phyloP scores from a whole-genome alignment of 1,139 yeast species.

The Lodderomyces metapsilosis region DNA sequence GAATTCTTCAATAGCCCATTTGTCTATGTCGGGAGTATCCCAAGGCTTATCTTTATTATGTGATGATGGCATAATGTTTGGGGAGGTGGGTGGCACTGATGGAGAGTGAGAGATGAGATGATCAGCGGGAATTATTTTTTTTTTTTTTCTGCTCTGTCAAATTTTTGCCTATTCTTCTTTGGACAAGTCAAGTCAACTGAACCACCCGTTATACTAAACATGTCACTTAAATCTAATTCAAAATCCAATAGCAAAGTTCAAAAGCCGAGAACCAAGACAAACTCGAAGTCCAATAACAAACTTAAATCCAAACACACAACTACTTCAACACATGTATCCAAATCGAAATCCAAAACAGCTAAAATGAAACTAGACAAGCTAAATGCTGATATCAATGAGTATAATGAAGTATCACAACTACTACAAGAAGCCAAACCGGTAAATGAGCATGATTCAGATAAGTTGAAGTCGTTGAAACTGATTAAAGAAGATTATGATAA shows the following conservation, averaged over 20 bases:
- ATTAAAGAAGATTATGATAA: constrained; percentile 43
- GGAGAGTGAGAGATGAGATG: constrained; percentile 13
- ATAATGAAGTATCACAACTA: constrained; percentile 34
- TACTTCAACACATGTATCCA: constrained; percentile 15
- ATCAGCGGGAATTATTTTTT: constrained; percentile 2
- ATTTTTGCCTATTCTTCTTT: background rate
- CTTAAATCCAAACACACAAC: background rate
- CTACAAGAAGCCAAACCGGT: constrained; percentile 11
- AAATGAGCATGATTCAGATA: constrained; percentile 11
- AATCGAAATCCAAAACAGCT: constrained; percentile 31
- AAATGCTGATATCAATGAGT: constrained; percentile 37
- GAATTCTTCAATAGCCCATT: constrained; percentile 90
- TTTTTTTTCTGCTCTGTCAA: background rate
- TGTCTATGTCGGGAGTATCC: constrained; percentile 95
- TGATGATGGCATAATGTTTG: constrained; percentile 70
- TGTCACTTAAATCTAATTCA: background rate
- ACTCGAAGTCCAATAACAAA: constrained; percentile 5
- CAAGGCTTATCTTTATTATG: constrained; percentile 96
- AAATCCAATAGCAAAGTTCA: constrained; percentile 4
- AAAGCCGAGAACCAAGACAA: constrained; percentile 3
- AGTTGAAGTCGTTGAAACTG: constrained; percentile 29
- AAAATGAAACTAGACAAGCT: constrained; percentile 43
- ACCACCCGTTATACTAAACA: too few relatives aligned
- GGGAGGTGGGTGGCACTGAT: background rate
- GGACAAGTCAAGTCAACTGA: too few relatives aligned